Evolutionary conservation across 345 rosid species (phyloP), one percentile per base, ranked within the genome.

Genomic region (Gossypium mustelinum): DNA sequence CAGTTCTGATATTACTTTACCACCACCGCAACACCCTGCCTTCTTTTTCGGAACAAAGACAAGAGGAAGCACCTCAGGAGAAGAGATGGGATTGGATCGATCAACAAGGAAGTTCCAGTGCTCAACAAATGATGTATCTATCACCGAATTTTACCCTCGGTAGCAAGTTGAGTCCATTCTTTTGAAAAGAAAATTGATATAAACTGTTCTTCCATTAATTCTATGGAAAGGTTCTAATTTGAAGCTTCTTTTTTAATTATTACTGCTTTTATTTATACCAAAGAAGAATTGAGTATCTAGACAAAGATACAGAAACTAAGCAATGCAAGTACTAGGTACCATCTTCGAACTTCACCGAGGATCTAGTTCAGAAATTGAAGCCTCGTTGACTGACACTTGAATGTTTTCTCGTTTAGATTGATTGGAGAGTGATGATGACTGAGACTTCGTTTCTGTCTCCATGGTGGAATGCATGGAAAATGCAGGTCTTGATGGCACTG

Each of bases 391-490:
- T 0, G 81, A 43, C 0, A 24, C 5, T 13, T 43, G 51, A 18
- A 29, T 6, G 18, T 4, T 34, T 61, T 61, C 44, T 11, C 11
- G 11, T 18, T 11, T 57, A 3, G 47, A 54, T 55, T 13, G 43
- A 14, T 27, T 4, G 8, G 65, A 29, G n/a, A 0, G 2, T 9
- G 43, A 51, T 16, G 9, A 27, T 16, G 12, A 27, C 20, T 18
- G 3, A 0, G 56, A 4, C 9, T 14, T 18, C 16, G 11, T 20
- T 66, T 20, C 52, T 20, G 85, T 8, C 73, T 2, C 85, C 89
- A 10, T 82, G 78, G 43, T 87, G 89, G 57, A 90, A 43, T 54
- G 47, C 11, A 41, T 18, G 20, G 14, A 1, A 41, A 56, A 71
- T 39, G 63, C 51, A 29, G 74, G 74, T 41, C 27, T 17, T 0